Evolutionary conservation across 345 rosid species (phyloP).

Genomic region (Salix koriyanagi): DNA sequence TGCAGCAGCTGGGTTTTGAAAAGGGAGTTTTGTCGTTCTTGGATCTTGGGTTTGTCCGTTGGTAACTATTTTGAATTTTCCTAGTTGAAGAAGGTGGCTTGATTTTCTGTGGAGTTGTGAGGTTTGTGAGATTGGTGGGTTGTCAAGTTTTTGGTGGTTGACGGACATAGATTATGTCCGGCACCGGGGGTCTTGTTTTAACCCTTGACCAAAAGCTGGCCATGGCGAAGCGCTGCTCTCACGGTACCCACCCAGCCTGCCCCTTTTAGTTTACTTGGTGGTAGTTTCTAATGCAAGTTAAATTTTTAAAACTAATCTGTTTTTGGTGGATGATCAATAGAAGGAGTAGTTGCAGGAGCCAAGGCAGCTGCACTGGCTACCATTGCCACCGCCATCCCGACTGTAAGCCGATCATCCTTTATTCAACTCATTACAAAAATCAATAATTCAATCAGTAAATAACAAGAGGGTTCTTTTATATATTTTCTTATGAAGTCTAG

Average conservation of each 20-base stretch:
- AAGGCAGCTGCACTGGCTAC: conserved; percentile 72
- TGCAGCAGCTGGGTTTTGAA: no score
- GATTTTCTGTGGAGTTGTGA: no score
- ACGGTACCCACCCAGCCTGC: conserved; percentile 23
- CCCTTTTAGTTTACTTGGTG: not conserved
- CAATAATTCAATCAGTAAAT: not conserved
- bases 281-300: not conserved
- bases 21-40: no score
- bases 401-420: conserved; percentile 35
- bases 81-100: no score
- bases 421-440: not conserved
- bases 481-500: not conserved
- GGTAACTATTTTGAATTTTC: no score
- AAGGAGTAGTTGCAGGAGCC: conserved; percentile 82
- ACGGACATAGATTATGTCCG: no score
- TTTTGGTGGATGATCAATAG: conserved; percentile 31
- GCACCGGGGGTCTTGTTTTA: no score
- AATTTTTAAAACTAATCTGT: not conserved
- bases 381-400: conserved; percentile 72
- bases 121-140: no score
- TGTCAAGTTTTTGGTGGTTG: no score
- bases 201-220: conserved; percentile 55
- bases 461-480: not conserved
- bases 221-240: conserved; percentile 60
- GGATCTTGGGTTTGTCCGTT: no score